Conservation (phyloP, 371 early-diverging fungal genomes). For the Dichotomocladium elegans region DNA sequence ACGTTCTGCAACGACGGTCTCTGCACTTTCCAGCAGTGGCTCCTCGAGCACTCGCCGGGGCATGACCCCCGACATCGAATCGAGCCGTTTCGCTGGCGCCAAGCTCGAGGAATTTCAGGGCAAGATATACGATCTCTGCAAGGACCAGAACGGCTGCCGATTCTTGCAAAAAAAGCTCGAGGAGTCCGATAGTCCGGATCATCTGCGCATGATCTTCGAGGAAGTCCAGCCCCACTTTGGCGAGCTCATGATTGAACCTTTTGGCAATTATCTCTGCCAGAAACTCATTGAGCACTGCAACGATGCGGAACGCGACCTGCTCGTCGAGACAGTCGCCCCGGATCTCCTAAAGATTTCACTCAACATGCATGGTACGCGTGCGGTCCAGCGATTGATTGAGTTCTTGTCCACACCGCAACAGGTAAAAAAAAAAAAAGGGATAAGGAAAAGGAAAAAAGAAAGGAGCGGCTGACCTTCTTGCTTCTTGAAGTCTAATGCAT, state of each 20-base stretch:
- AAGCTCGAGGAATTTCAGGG: slow-evolving; percentile 66
- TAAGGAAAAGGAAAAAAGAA: background rate
- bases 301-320: slow-evolving; percentile 68
- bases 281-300: slow-evolving; percentile 79
- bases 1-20: background rate
- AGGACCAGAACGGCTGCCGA: slow-evolving; percentile 90
- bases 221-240: slow-evolving; percentile 74
- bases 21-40: background rate
- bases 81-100: slow-evolving; percentile 63
- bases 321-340: slow-evolving; percentile 69
- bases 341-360: slow-evolving; percentile 77
- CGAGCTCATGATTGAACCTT: slow-evolving; percentile 88
- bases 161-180: slow-evolving; percentile 85
- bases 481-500: background rate
- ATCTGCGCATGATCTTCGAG: slow-evolving; percentile 61
- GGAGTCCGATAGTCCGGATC: slow-evolving; percentile 56
- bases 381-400: slow-evolving; percentile 94
- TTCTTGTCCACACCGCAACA: slow-evolving; percentile 62
- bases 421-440: slow-evolving; percentile 19
- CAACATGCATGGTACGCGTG: slow-evolving; percentile 97
- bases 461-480: background rate
- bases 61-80: slow-evolving; percentile 13
- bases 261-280: slow-evolving; percentile 91
- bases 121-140: slow-evolving; percentile 73
- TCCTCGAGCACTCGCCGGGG: slow-evolving; percentile 9